phyloP scores from a whole-genome alignment of 768 basidiomycete genomes.

The Leccinum ochraceum region DNA sequence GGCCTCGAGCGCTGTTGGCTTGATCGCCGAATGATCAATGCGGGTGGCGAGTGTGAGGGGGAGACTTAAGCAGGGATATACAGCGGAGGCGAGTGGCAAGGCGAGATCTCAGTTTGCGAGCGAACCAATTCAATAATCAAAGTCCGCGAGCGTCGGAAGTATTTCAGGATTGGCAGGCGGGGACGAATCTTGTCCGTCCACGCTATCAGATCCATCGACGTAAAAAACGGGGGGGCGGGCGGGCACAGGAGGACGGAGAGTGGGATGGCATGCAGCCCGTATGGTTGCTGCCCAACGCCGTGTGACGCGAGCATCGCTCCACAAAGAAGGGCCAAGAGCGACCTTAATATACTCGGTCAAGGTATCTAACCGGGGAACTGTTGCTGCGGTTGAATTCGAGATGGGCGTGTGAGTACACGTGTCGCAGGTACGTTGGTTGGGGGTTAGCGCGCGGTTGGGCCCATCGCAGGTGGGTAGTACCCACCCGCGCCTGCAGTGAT shows the following conservation, averaged over 20 bases:
- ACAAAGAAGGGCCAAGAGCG: conserved; percentile 12
- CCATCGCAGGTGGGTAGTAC: conserved; percentile 1
- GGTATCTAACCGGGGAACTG: conserved; percentile 19
- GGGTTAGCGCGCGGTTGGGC: conserved; percentile 28
- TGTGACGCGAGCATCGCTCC: conserved; percentile 15
- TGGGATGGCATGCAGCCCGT: conserved; percentile 2
- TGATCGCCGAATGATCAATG: conserved; percentile 14
- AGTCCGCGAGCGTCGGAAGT: conserved; percentile 31
- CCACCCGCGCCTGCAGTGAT: conserved; percentile 3
- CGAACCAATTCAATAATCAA: conserved; percentile 13
- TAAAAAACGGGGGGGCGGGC: conserved; percentile 15
- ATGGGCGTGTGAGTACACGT: conserved; percentile 38
- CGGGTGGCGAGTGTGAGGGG: neutral
- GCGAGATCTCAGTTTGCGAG: neutral
- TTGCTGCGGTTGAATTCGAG: conserved; percentile 29
- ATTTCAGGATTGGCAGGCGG: conserved; percentile 15
- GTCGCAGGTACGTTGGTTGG: conserved; percentile 27
- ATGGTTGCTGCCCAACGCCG: conserved; percentile 6
- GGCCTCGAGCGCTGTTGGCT: conserved; percentile 9
- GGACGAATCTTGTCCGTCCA: conserved; percentile 10
- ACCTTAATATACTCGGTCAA: conserved; percentile 5
- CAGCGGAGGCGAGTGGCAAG: neutral
- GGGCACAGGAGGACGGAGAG: conserved; percentile 4
- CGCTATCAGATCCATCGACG: conserved; percentile 11
- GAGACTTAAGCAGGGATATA: neutral